Percentiles rank a stretch among this genome's conserved stretches.
Evolutionary conservation across 1,284 basidiomycete species (phyloP).

Genomic region (Melampsora americana): DNA sequence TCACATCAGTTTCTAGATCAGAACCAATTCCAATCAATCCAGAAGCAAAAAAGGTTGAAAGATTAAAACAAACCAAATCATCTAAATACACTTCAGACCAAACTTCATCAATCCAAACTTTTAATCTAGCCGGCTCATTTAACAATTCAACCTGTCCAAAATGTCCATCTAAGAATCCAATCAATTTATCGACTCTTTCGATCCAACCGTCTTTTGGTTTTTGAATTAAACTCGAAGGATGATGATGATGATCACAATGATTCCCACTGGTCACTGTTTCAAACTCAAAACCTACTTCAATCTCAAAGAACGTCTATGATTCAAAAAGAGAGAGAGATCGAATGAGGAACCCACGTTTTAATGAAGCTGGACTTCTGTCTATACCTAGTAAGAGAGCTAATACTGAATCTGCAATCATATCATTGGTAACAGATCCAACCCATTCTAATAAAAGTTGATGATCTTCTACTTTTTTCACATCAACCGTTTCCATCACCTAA

Average conservation of each 20-base stretch:
- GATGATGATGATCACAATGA: conserved; percentile 2
- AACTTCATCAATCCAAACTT: conserved; percentile 29
- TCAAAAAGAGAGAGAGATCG: conserved; percentile 44
- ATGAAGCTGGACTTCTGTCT: conserved; percentile 88
- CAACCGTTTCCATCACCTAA: conserved; percentile 86
- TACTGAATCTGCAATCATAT: conserved; percentile 97
- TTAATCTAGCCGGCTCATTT: conserved; percentile 3
- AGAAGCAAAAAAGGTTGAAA: neutral
- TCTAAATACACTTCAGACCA: conserved; percentile 25
- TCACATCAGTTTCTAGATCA: neutral
- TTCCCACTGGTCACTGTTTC: neutral
- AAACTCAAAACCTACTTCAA: neutral
- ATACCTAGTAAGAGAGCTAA: conserved; percentile 86
- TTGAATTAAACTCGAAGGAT: neutral
- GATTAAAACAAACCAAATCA: conserved; percentile 39
- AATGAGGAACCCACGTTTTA: conserved; percentile 80
- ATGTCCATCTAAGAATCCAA: conserved; percentile 25
- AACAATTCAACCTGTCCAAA: conserved; percentile 31
- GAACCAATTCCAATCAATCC: too few species aligned
- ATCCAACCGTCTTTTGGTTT: conserved; percentile 9
- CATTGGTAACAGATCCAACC: conserved; percentile 89
- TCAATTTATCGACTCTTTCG: conserved; percentile 18
- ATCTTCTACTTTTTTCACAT: conserved; percentile 74
- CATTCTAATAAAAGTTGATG: conserved; percentile 85
- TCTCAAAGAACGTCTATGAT: neutral